These are phyloP conservation scores for Paracorniculantispora psalliotae DNA, from an alignment of 2,329 filamentous ascomycete species.

Conservation along the genomic window DNA sequence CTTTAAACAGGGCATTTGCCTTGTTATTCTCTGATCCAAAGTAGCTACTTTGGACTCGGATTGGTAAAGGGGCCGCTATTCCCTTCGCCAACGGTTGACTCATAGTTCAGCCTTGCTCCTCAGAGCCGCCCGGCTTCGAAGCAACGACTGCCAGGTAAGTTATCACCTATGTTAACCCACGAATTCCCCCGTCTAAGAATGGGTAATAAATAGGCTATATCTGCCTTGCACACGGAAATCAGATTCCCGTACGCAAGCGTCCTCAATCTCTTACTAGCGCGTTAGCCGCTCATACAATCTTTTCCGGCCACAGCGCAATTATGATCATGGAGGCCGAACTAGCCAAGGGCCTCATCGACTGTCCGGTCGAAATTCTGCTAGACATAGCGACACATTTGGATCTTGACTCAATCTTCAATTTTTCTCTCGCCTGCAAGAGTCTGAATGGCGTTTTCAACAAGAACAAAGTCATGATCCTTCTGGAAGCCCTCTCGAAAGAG, in stretches of 20 bases:
- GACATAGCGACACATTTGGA: slow-evolving; percentile 44
- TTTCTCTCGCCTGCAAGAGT: slow-evolving; percentile 33
- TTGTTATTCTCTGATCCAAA: not conserved
- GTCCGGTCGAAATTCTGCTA: slow-evolving; percentile 45
- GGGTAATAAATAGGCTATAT: not conserved
- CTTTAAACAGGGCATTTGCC: not conserved
- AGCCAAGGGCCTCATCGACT: slow-evolving; percentile 20
- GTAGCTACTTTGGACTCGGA: not conserved
- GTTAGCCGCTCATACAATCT: not conserved
- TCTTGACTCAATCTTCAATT: slow-evolving; percentile 34
- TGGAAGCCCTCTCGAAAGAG: slow-evolving; percentile 37
- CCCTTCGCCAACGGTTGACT: not conserved
- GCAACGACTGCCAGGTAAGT: not conserved
- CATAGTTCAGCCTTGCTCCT: not conserved
- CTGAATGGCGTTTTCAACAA: slow-evolving; percentile 37
- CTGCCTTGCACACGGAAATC: not conserved
- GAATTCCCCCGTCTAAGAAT: not conserved
- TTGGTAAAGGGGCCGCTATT: not conserved
- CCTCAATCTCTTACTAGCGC: not conserved
- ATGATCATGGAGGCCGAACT: not conserved
- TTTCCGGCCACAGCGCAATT: not conserved
- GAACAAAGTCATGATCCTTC: slow-evolving; percentile 38
- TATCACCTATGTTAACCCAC: not conserved
- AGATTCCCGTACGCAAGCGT: not conserved
- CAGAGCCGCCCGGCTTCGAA: not conserved